Percentiles rank a stretch among this genome's conserved stretches.
Evolutionary conservation across 257 asterid genomes (phyloP).

Genomic region (Solanum ossicruentum): DNA sequence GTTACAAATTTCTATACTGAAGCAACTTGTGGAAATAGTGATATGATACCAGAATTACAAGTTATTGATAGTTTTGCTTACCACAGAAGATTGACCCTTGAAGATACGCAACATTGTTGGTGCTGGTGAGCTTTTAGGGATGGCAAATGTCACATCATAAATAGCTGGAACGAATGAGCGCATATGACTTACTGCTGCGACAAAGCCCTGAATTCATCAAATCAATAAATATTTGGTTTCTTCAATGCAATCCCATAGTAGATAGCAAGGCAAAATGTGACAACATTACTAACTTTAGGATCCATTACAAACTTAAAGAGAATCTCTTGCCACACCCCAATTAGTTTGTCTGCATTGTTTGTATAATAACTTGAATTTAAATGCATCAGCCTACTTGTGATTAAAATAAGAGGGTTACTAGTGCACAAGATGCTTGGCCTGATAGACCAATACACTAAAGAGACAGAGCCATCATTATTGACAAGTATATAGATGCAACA

Average conservation of each 20-base stretch:
- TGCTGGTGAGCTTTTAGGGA: conserved; percentile 66
- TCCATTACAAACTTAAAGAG: background rate
- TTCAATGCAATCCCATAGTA: background rate
- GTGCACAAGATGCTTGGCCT: no score
- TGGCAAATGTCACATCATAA: conserved; percentile 79
- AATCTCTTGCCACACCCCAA: background rate
- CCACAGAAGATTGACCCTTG: conserved; percentile 86
- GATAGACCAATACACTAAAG: no score
- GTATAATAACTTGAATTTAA: background rate
- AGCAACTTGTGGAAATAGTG: no score
- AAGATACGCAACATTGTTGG: conserved; percentile 92
- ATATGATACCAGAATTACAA: background rate
- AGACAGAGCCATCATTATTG: no score
- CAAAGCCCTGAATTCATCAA: conserved; percentile 68
- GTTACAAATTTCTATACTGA: no score
- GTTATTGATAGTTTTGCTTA: conserved; percentile 18
- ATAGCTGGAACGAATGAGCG: conserved; percentile 91
- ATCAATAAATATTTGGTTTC: background rate
- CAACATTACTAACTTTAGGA: background rate
- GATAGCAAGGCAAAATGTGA: background rate
- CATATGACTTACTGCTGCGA: conserved; percentile 77
- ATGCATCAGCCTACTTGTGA: background rate
- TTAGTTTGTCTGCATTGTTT: background rate
- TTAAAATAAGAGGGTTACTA: no score
- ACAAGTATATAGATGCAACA: background rate